Base-by-base conservation (phyloP, 2,329 filamentous ascomycete species). In the Stagonosporopsis chrysanthemi region DNA sequence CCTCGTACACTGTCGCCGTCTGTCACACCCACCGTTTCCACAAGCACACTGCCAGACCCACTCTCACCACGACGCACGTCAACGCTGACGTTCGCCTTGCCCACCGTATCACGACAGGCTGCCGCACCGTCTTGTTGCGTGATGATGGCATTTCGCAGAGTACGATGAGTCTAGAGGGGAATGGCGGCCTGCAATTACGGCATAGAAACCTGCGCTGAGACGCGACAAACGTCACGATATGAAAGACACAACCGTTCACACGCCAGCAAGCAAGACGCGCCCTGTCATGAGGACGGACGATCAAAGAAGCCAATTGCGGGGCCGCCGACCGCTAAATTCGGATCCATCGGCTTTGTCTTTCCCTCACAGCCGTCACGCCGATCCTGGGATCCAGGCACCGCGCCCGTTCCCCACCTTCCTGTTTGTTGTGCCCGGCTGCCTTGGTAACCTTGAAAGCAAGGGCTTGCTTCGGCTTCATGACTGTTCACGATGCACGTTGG, bases 221-320 rank as follows among this genome's bases (percentile, higher is more conserved):
- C 28, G 49, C 35, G 28, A 52, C 8, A 58, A 67, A 70, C 68
- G 70, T 73, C 70, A 72, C 66, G 44, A 70, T 62, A 60, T 60
- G 59, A 61, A 60, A 53, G 48, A 47, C 40, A 56, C 56, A 51
- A 51, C 31, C 49, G 60, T 63, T 45, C 61, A 61, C 57, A 64
- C 56, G 40, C 50, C 50, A 36, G 65, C 65, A 54, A 41, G 59
- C 54, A 56, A 62, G 52, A 58, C 58, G 50, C 46, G 61, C 45
- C 59, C 60, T 63, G 63, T 68, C 69, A 71, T 66, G 64, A 64
- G 67, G 65, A 47, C 60, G 29, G 69, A 50, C 61, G 68, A 72
- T 73, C 67, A 51, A 63, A 63, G 63, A 66, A 61, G 61, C 40
- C 55, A n/a, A 41, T 29, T 50, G 55, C 55, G 55, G 64, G 65